Evolutionary conservation across 1,284 basidiomycete species (phyloP), one percentile per base, ranked within the genome.

Genomic region (Trichosporon sp.): DNA sequence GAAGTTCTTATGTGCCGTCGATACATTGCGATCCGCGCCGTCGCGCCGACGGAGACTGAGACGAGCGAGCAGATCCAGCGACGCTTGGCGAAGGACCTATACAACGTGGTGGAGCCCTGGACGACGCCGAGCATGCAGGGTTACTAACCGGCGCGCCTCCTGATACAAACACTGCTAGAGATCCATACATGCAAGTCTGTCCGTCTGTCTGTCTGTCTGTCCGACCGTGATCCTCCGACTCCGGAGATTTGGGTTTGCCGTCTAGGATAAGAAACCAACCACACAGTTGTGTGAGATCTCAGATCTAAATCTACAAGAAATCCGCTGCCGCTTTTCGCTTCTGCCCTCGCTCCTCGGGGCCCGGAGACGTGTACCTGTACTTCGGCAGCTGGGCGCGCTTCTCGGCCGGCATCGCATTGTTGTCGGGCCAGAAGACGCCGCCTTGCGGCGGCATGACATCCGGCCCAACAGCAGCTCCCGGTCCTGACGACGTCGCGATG

Each of bases 71-170:
- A 92, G 62, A 90, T 90, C 0, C 95, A 98, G 79, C 89, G 89
- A 73, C 86, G 92, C 53, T 88, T 95, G 21, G 88, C 93, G 60
- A 86, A 85, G 73, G 92, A 95, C 75, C 92, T 95, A 77, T 96
- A 95, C 78, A 86, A 87, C 3, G 90, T 89, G 2, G 89, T 95
- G 6, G 88, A 90, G 67, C 92, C 96, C 71, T 87, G 86, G 77
- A 76, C 75, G 31, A 74, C 67, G 25, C 68, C 70, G 2, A 73
- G 69, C 64, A 75, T 73, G 72, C 29, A 35, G 63, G 56, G 63
- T n/a, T 64, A 64, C 38, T 64, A 47, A 47, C 38, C 56, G 7
- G 3, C 8, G 35, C 35, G 35, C 47, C 5, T 47, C 18, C 1
- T 38, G 38, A 2, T 25, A 8, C 31, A 27, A 21, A 47, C 25